These are phyloP conservation scores for Dujonia santamariae DNA, from an alignment of 1,139 yeast species.

Conservation along the genomic window DNA sequence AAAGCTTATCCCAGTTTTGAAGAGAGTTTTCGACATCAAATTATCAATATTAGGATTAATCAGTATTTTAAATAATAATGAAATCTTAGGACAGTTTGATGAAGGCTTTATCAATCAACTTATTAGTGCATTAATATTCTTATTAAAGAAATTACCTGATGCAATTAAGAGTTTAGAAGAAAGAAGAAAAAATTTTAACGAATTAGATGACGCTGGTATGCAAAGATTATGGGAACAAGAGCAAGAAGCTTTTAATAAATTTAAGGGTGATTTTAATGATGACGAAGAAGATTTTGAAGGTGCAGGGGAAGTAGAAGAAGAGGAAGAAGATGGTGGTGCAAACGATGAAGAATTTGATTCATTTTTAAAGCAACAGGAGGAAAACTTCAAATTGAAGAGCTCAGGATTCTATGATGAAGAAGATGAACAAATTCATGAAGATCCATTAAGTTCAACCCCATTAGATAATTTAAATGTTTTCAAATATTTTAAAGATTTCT, in stretches of 20 bases:
- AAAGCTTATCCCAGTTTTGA: constrained; percentile 49
- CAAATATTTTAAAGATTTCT: constrained; percentile 14
- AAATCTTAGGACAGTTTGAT: constrained; percentile 18
- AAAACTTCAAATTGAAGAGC: constrained; percentile 37
- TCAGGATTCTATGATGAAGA: constrained; percentile 38
- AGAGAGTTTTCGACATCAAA: constrained; percentile 82
- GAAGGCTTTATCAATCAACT: constrained; percentile 21
- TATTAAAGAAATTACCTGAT: constrained; percentile 61
- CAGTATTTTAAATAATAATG: constrained; percentile 37
- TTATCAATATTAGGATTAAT: constrained; percentile 68
- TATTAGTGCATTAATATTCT: constrained; percentile 41
- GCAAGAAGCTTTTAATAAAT: constrained; percentile 6
- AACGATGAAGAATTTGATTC: constrained; percentile 32
- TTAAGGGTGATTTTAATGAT: constrained; percentile 11
- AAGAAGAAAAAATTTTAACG: constrained; percentile 49
- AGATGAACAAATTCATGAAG: constrained; percentile 68
- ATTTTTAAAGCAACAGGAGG: constrained; percentile 26
- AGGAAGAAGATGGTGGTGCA: constrained; percentile 19
- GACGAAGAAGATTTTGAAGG: constrained; percentile 12
- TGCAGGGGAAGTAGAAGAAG: constrained; percentile 19
- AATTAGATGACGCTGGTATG: constrained; percentile 23
- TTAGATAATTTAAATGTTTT: constrained; percentile 72
- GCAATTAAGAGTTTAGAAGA: constrained; percentile 68
- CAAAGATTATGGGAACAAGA: constrained; percentile 7
- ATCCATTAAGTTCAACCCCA: constrained; percentile 76